These are phyloP conservation scores for Corynascus novoguineensis DNA, from an alignment of 495 filamentous ascomycete genomes.

Conservation along the genomic window DNA sequence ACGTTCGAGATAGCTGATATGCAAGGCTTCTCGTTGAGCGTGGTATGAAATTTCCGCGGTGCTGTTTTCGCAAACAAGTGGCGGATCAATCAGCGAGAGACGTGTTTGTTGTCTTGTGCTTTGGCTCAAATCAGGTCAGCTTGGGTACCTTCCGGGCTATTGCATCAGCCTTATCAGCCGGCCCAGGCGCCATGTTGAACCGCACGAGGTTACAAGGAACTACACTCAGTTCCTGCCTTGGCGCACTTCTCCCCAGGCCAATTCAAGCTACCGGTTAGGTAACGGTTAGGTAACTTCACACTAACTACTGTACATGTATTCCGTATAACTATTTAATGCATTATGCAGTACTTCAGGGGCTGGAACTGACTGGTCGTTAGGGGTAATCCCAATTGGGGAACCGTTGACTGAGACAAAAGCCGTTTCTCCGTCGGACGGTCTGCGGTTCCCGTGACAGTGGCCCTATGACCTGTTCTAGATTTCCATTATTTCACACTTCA, in stretches of 20 bases:
- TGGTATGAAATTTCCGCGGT: background rate
- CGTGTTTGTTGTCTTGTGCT: background rate
- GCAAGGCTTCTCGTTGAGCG: background rate
- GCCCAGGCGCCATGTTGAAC: too few relatives aligned
- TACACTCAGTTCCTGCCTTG: too few relatives aligned
- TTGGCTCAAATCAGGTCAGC: background rate
- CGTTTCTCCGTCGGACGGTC: background rate
- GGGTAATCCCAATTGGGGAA: conserved; percentile 5
- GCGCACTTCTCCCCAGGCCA: conserved; percentile 2
- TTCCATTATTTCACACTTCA: conserved; percentile 2
- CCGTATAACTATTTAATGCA: too few relatives aligned
- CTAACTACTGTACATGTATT: too few relatives aligned
- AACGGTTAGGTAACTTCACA: conserved; percentile 18
- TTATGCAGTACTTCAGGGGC: background rate
- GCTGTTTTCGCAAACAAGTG: background rate
- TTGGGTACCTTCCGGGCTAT: too few relatives aligned
- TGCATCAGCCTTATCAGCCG: conserved; percentile 1
- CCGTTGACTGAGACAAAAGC: background rate
- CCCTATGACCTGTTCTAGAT: background rate
- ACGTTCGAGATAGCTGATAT: background rate
- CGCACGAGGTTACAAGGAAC: too few relatives aligned
- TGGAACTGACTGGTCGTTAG: background rate
- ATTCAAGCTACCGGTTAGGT: conserved; percentile 9
- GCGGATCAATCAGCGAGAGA: background rate
- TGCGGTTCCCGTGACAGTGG: background rate